Evolutionary conservation across 2,329 filamentous ascomycete genomes (phyloP).

Genomic region (Samsoniella hepiali): DNA sequence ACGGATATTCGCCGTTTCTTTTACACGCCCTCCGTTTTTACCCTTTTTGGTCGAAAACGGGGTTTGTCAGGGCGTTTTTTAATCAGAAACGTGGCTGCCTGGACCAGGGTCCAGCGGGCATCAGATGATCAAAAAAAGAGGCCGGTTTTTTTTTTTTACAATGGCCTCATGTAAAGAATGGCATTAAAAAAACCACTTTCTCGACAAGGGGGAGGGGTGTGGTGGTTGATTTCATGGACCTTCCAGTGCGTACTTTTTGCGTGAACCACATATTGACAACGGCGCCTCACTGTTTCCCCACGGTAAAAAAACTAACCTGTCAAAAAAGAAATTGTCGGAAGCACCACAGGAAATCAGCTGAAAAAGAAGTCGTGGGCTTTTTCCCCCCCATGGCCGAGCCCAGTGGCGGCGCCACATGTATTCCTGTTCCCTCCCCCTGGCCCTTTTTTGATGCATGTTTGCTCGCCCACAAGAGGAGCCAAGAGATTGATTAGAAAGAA

Average conservation of each 20-base stretch:
- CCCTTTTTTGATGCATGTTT: too few species aligned
- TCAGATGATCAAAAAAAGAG: constrained; percentile 10
- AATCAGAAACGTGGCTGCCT: constrained; percentile 8
- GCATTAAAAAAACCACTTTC: background rate
- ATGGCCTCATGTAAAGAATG: background rate
- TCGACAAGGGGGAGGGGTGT: background rate
- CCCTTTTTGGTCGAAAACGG: background rate
- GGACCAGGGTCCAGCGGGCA: background rate
- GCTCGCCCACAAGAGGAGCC: background rate
- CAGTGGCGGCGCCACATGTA: background rate
- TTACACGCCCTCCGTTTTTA: too few species aligned
- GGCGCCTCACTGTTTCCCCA: too few species aligned
- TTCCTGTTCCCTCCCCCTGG: too few species aligned
- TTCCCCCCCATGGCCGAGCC: background rate
- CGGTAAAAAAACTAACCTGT: too few species aligned
- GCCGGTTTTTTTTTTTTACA: constrained; percentile 4
- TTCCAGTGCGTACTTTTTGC: too few species aligned
- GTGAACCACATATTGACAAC: too few species aligned
- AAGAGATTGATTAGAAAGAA: background rate
- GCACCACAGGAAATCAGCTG: too few species aligned
- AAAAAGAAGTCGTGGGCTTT: too few species aligned
- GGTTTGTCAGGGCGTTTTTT: background rate
- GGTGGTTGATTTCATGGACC: too few species aligned
- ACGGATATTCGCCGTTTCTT: too few species aligned
- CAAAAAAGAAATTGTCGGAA: too few species aligned